Conservation (phyloP, 495 filamentous ascomycete species). For the Diplogelasinospora grovesii region DNA sequence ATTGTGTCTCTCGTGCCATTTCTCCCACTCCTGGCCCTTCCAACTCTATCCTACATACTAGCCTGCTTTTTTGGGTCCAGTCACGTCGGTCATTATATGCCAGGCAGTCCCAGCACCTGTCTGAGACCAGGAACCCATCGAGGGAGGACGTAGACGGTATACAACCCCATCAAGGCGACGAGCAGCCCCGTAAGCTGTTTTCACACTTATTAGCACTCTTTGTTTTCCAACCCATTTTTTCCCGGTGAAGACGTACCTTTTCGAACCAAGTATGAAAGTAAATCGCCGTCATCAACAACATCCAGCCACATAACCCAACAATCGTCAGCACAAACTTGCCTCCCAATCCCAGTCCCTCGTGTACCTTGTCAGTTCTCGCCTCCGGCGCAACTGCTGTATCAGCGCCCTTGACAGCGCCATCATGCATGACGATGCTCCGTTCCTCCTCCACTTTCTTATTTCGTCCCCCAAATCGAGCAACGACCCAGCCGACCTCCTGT, state of each 20-base stretch:
- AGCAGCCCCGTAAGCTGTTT: conserved; percentile 62
- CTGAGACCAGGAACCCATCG: conserved; percentile 56
- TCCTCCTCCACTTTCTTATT: conserved; percentile 42
- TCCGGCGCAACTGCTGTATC: conserved; percentile 35
- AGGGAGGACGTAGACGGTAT: conserved; percentile 70
- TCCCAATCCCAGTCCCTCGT: conserved; percentile 32
- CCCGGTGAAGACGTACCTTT: conserved; percentile 55
- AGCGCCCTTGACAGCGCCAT: conserved; percentile 52
- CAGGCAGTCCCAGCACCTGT: conserved; percentile 66
- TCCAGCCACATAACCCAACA: conserved; percentile 72
- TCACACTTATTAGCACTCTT: not conserved
- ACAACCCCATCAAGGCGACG: conserved; percentile 62
- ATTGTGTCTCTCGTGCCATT: too few species aligned
- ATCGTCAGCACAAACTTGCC: conserved; percentile 45
- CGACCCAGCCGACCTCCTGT: conserved; percentile 68
- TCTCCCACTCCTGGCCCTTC: too few species aligned
- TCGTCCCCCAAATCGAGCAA: conserved; percentile 35
- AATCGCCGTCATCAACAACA: conserved; percentile 95
- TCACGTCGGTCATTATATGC: conserved; percentile 36
- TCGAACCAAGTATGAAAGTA: conserved; percentile 99
- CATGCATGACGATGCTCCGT: conserved; percentile 50
- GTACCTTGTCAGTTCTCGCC: conserved; percentile 15
- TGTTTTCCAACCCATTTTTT: not conserved
- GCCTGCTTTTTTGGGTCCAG: too few species aligned
- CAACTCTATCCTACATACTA: too few species aligned